phyloP scores from a whole-genome alignment of 192 early-diverging fungal species.

The Entomortierella beljakovae region DNA sequence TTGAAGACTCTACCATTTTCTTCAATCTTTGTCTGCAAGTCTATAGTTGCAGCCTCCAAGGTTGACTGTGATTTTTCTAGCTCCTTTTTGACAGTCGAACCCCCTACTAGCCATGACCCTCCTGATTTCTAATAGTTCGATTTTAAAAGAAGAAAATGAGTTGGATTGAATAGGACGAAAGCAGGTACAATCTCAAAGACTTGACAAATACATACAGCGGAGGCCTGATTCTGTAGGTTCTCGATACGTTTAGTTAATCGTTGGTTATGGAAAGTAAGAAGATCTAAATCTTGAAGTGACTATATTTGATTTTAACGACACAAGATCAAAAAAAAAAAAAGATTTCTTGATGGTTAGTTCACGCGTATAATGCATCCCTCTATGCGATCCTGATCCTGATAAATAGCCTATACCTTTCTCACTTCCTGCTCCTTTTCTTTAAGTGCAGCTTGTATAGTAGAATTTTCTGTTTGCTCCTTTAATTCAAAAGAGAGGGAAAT shows the following conservation, averaged over 20 bases:
- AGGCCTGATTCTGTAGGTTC: conserved; percentile 58
- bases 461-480: conserved; percentile 69
- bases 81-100: conserved; percentile 65
- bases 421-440: conserved; percentile 71
- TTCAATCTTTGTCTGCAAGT: conserved; percentile 65
- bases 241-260: conserved; percentile 70
- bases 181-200: neutral
- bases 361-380: no score
- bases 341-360: no score
- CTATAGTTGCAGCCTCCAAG: conserved; percentile 60
- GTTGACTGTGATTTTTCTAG: conserved; percentile 63
- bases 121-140: conserved; percentile 36
- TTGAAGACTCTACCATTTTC: conserved; percentile 61
- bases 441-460: conserved; percentile 57
- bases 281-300: conserved; percentile 65
- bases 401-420: conserved; percentile 58
- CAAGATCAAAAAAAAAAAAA: conserved; percentile 1
- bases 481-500: no score
- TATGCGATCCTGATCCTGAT: no score
- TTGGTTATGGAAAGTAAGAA: conserved; percentile 69
- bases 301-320: neutral
- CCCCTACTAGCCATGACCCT: conserved; percentile 54
- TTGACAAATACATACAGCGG: conserved; percentile 26
- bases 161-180: neutral
- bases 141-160: neutral